Percentiles rank a stretch among this genome's conserved stretches.
Conservation (phyloP, 495 filamentous ascomycete species). For the Ascodesmis nigricans region DNA sequence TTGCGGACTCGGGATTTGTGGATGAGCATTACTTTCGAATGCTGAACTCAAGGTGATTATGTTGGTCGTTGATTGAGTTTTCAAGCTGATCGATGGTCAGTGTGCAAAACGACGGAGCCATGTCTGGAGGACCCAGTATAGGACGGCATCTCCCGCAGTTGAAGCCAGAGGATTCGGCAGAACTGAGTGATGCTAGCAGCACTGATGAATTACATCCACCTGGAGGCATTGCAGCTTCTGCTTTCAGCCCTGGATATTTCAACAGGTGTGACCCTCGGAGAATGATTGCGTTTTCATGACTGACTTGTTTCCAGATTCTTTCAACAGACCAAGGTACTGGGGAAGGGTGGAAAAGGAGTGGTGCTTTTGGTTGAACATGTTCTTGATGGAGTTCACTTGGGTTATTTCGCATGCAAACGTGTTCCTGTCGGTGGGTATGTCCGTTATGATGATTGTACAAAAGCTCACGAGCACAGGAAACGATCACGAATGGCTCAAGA, state of each 20-base stretch:
- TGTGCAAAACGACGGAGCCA: too few species aligned
- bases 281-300: too few species aligned
- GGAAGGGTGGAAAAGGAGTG: conserved; percentile 81
- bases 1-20: conserved; percentile 44
- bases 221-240: conserved; percentile 63
- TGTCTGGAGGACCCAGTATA: too few species aligned
- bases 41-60: too few species aligned
- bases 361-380: conserved; percentile 79
- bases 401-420: conserved; percentile 87
- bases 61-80: too few species aligned
- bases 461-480: conserved; percentile 30
- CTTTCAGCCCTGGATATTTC: conserved; percentile 84
- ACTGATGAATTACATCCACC: conserved; percentile 29
- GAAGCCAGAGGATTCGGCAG: too few species aligned
- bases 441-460: neutral
- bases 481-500: conserved; percentile 87
- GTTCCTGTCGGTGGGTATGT: conserved; percentile 47
- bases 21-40: conserved; percentile 85
- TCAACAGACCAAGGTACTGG: conserved; percentile 62
- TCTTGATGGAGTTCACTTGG: conserved; percentile 66
- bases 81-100: too few species aligned
- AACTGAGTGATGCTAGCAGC: too few species aligned
- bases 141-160: too few species aligned
- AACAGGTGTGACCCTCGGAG: conserved; percentile 26
- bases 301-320: conserved; percentile 63